Conservation (phyloP, 108 stramenopile genomes). For the Fragilariopsis cylindrus region DNA sequence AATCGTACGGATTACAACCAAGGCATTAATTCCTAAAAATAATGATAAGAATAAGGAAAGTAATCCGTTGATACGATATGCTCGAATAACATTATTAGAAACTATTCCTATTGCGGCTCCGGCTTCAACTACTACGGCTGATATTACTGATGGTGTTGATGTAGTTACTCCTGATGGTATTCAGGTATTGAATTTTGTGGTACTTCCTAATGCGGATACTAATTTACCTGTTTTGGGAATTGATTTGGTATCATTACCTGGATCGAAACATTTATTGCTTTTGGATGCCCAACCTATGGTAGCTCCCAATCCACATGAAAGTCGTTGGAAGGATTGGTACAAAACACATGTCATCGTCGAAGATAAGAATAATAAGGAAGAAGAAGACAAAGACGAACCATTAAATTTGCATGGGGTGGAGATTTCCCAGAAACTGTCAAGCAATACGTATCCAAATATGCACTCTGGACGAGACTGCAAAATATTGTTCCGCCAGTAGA, state of each 20-base stretch:
- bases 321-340: slow-evolving; percentile 44
- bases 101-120: slow-evolving; percentile 35
- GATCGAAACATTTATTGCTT: slow-evolving; percentile 62
- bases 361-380: not conserved
- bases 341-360: slow-evolving; percentile 32
- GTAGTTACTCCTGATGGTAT: slow-evolving; percentile 44
- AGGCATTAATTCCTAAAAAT: slow-evolving; percentile 27
- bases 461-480: slow-evolving; percentile 74
- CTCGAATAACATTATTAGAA: slow-evolving; percentile 72
- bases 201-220: slow-evolving; percentile 52
- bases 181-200: slow-evolving; percentile 81
- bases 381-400: slow-evolving; percentile 9
- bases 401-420: slow-evolving; percentile 73
- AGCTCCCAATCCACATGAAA: slow-evolving; percentile 36
- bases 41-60: not conserved
- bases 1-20: slow-evolving; percentile 34
- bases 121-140: not conserved
- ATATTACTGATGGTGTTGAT: not conserved
- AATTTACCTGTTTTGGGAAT: slow-evolving; percentile 72
- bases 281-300: slow-evolving; percentile 74
- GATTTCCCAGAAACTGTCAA: slow-evolving; percentile 69
- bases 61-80: slow-evolving; percentile 50
- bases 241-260: slow-evolving; percentile 81
- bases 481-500: slow-evolving; percentile 29
- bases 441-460: slow-evolving; percentile 70